Base-by-base conservation (phyloP, 306 rosid species). In the Cucurbita argyrosperma region DNA sequence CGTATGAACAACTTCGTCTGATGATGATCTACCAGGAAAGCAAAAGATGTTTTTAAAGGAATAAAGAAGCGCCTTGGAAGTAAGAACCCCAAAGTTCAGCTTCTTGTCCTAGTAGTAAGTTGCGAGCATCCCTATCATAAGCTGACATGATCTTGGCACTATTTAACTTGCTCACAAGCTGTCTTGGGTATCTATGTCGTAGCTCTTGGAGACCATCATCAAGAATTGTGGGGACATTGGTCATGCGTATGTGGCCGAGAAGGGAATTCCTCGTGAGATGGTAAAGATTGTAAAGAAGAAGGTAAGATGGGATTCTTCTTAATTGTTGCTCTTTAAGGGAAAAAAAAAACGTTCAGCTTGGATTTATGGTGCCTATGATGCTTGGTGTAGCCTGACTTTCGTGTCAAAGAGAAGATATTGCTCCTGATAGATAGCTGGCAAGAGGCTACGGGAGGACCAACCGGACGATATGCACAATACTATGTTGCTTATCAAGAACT, bases 231-330 rank as follows among this genome's bases (percentile, higher is more conserved):
- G 98, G 80, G 96, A 90, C 79, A 85, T 90, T 82, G 87, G 88
- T 72, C 96, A 89, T 84, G 83, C 87, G 92, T 94, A 94, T 81
- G 96, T 94, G 63, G 98, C 98, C 4, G 98, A 90, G 87, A 94
- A 82, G 85, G 96, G 86, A 42, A 79, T 94, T 83, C 93, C 84
- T 75, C 96, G 84, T 4, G 98, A 94, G 82, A 89, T 94, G 98
- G 97, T 94, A 78, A 94, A 79, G 82, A 83, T 94, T 74, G 92
- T 79, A 52, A 89, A 83, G 84, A 93, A 90, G 82, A 90, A 87
- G 98, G 98, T 90, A 84, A 55, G 26, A 9, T 26, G 1, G 58
- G 54, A 11, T 3, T 21, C 14, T 8, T 66, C 10, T 45, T 43
- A 45, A 15, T 40, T 43, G 43, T 16, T 64, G 3, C 11, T 42